These are phyloP conservation scores for Martensiomyces pterosporus DNA, from an alignment of 192 early-diverging fungal genomes.

Conservation along the genomic window DNA sequence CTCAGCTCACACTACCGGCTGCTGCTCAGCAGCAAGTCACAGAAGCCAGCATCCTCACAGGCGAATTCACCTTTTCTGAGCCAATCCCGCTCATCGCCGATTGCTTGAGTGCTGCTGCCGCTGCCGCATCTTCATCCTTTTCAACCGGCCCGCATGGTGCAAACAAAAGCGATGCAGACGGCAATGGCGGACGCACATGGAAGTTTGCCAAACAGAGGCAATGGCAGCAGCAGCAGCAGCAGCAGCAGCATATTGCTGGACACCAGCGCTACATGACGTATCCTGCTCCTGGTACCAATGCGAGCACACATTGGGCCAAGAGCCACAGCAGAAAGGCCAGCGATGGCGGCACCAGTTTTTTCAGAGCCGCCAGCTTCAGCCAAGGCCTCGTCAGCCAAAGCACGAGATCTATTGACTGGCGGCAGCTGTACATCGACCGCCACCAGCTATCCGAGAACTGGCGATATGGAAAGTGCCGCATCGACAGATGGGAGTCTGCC, in stretches of 20 bases:
- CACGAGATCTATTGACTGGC: conserved; percentile 81
- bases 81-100: no score
- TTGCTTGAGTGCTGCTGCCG: conserved; percentile 8
- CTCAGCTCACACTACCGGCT: no score
- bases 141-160: background rate
- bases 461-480: conserved; percentile 57
- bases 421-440: conserved; percentile 64
- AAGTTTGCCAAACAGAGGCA: no score
- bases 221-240: conserved; percentile 6
- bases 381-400: background rate
- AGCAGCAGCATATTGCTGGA: background rate
- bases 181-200: no score
- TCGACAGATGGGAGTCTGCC: conserved; percentile 58
- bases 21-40: no score
- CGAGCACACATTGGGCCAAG: no score
- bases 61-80: background rate
- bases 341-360: no score
- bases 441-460: conserved; percentile 67
- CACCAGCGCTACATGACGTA: no score
- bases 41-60: conserved; percentile 1
- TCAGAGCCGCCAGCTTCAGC: no score
- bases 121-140: conserved; percentile 2
- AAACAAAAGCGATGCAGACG: background rate
- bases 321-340: no score
- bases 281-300: no score